These are phyloP conservation scores for Chaetomiaceae sp. DNA, from an alignment of 2,329 filamentous ascomycete species.

Conservation along the genomic window DNA sequence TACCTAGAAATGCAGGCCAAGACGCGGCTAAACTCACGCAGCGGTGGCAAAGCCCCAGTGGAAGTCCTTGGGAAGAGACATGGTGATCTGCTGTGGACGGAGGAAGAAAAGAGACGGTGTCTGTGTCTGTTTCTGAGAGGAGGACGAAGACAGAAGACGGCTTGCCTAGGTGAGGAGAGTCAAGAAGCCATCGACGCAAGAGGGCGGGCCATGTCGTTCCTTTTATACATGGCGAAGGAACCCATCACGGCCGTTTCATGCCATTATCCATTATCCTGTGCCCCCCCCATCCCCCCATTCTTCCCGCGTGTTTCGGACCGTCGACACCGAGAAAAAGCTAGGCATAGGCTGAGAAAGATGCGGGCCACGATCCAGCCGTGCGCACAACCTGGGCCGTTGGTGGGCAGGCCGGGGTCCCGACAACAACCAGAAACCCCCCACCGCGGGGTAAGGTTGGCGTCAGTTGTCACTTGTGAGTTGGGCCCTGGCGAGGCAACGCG, in stretches of 20 bases:
- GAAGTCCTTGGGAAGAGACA: conserved; percentile 65
- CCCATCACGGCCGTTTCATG: conserved; percentile 22
- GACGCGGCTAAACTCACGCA: conserved; percentile 45
- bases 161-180: neutral
- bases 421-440: conserved; percentile 17
- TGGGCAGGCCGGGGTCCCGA: conserved; percentile 8
- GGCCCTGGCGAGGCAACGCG: neutral
- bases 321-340: conserved; percentile 45
- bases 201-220: conserved; percentile 8
- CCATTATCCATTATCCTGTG: no score
- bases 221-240: conserved; percentile 19
- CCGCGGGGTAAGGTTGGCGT: conserved; percentile 24
- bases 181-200: neutral
- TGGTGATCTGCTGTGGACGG: conserved; percentile 29
- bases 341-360: conserved; percentile 29
- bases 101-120: no score
- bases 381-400: conserved; percentile 1
- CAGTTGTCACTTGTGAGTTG: no score
- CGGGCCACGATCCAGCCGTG: conserved; percentile 13
- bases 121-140: no score
- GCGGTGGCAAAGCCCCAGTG: conserved; percentile 78
- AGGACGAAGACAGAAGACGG: neutral
- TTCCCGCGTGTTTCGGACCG: conserved; percentile 45
- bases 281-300: conserved; percentile 36
- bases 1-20: neutral